These are phyloP conservation scores for Colletotrichum sp. DNA, from an alignment of 2,329 filamentous ascomycete genomes.

Conservation along the genomic window DNA sequence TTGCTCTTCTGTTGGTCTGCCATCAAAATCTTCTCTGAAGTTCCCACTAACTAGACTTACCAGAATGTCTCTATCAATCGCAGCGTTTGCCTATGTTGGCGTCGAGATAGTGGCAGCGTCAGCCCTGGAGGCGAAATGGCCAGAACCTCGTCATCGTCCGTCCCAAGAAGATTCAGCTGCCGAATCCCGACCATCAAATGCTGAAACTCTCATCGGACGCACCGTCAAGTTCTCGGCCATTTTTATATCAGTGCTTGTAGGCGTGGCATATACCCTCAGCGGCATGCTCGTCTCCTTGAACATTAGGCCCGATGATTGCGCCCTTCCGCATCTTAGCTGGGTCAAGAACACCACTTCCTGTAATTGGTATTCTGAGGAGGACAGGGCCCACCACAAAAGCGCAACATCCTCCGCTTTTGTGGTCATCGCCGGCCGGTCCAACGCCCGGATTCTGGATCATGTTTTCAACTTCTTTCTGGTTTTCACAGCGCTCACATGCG, in stretches of 20 bases:
- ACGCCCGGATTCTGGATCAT: conserved; percentile 21
- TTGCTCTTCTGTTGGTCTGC: conserved; percentile 27
- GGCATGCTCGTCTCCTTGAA: conserved; percentile 30
- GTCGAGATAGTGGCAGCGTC: conserved; percentile 36
- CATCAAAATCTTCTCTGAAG: neutral
- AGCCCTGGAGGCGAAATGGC: conserved; percentile 34
- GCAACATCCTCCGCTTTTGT: neutral
- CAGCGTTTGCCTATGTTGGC: conserved; percentile 36
- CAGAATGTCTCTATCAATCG: conserved; percentile 33
- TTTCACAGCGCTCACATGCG: conserved; percentile 35
- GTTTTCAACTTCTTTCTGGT: conserved; percentile 37
- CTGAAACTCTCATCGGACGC: conserved; percentile 24
- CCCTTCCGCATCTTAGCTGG: conserved; percentile 30
- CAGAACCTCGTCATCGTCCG: conserved; percentile 2
- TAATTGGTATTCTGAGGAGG: neutral
- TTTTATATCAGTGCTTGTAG: conserved; percentile 30
- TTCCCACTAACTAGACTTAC: neutral
- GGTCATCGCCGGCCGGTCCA: neutral
- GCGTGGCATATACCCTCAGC: conserved; percentile 28
- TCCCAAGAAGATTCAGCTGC: neutral
- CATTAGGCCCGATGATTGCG: conserved; percentile 24
- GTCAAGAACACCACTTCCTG: neutral
- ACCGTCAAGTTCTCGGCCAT: conserved; percentile 29
- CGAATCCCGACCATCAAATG: neutral
- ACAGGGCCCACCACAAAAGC: neutral